Evolutionary conservation across 805 yeast genomes (phyloP), one percentile per base, ranked within the genome.

Genomic region (Nakazawaea laoshanensis): DNA sequence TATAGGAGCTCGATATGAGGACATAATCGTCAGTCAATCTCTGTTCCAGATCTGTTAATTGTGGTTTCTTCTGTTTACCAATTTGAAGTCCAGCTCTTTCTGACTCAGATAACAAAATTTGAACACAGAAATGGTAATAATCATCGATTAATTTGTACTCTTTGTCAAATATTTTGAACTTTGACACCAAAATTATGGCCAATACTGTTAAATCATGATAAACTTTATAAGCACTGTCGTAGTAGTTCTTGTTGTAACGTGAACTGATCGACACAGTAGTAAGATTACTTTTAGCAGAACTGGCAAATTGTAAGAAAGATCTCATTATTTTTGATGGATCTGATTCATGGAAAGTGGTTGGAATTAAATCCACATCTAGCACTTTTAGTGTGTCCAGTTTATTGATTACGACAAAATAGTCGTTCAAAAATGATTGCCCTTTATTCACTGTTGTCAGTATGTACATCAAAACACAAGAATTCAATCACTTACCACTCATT

Each of bases 141-240:
- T 63, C 64, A 47, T 83, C 89, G 30, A 77, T 63, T 38, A 65
- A 56, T 12, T 55, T 53, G 42, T 82, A 81, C 3, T 52, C 50
- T 4, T 54, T 46, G 2, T 70, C 50, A 1, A 81, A 80, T 13
- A 71, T 59, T 15, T 65, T 63, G 36, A 65, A 58, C 24, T 63
- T 56, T 27, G 63, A 56, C 17, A 80, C 61, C 22, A 61, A 53
- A n/a, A 63, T 46, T 9, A 71, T 63, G 23, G 76, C 58, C 0
- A 77, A 71, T 12, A 77, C 53, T 38, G 67, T 77, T 28, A 83
- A 48, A 50, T 83, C 94, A 46, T 82, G 89, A 45, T 63, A 81
- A 9, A 82, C 46, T 27, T 59, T 58, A 45, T 77, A 80, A 5
- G 79, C 59, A 1, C 68, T 56, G 7, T 49, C 47, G 46, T 79